Base-by-base conservation (phyloP, 306 rosid genomes). In the Cyclanthera cordifolia region DNA sequence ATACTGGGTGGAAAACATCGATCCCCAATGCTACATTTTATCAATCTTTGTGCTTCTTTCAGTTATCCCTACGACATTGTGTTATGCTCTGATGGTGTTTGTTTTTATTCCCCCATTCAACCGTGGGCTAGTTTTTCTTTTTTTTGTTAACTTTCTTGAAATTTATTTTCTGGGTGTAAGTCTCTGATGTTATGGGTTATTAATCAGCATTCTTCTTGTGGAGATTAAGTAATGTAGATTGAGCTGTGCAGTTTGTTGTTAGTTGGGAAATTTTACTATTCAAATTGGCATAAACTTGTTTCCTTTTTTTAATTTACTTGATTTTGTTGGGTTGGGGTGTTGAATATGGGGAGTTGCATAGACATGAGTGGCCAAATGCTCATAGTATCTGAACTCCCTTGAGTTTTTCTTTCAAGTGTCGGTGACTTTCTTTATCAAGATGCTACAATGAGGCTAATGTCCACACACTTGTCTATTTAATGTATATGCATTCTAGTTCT, bases 21-120 rank as follows among this genome's bases (percentile, higher is more conserved):
- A 11, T n/a, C 45, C 19, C 20, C 27, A 28, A 69, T 32, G 58
- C 30, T 34, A 20, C 12, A 46, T 49, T 50, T 2, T 16, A 43
- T 32, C 19, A 20, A 69, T 69, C 49, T 32, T 21, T 51, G 47
- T 19, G 48, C 50, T 69, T 53, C 8, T 19, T 17, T 51, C 11
- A 30, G 20, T 32, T 52, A 17, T 50, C 60, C 9, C 8, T 32
- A 51, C 28, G 17, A n/a, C 30, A 50, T 69, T 7, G 34, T 39
- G 10, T 39, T 64, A 41, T 43, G 69, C 7, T 34, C 32, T 6
- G 34, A 41, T 63, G 52, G 52, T 64, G 69, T 64, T 69, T 49
- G 9, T 47, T 47, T 4, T 66, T 14, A 27, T 47, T 46, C 7
- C n/a, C 3, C 12, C 13, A 32, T 37, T 19, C 30, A 56, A 56